These are phyloP conservation scores for Orbilia javanica DNA, from an alignment of 2,329 filamentous ascomycete genomes.

Conservation along the genomic window DNA sequence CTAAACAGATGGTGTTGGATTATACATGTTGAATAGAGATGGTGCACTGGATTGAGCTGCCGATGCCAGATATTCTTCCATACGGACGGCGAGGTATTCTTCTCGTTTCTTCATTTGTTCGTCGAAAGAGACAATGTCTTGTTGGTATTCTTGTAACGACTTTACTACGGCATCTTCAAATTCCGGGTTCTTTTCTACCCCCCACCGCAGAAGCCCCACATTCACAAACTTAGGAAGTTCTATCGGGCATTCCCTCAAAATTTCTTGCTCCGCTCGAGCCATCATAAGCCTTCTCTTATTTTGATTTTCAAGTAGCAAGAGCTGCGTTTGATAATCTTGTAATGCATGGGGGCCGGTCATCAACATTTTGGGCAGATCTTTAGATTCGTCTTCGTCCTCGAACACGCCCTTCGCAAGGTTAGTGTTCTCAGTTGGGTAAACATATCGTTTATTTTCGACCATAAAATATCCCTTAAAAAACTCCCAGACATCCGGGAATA, in stretches of 20 bases:
- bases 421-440: background rate
- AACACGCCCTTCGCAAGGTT: constrained; percentile 2
- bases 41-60: no score
- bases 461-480: constrained; percentile 1
- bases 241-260: background rate
- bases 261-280: constrained; percentile 29
- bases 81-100: background rate
- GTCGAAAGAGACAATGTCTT: background rate
- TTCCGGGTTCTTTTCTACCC: background rate
- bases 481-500: background rate
- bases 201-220: background rate
- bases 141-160: background rate
- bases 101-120: background rate
- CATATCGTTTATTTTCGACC: background rate
- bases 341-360: background rate
- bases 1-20: no score
- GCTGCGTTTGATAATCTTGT: constrained; percentile 59
- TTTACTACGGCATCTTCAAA: background rate
- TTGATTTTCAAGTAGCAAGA: constrained; percentile 60
- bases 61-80: background rate
- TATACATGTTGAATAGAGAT: no score
- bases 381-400: background rate
- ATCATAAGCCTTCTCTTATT: constrained; percentile 60
- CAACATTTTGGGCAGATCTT: background rate
- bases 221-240: background rate